Conservation (phyloP, 306 rosid genomes). For the Inga laurina region DNA sequence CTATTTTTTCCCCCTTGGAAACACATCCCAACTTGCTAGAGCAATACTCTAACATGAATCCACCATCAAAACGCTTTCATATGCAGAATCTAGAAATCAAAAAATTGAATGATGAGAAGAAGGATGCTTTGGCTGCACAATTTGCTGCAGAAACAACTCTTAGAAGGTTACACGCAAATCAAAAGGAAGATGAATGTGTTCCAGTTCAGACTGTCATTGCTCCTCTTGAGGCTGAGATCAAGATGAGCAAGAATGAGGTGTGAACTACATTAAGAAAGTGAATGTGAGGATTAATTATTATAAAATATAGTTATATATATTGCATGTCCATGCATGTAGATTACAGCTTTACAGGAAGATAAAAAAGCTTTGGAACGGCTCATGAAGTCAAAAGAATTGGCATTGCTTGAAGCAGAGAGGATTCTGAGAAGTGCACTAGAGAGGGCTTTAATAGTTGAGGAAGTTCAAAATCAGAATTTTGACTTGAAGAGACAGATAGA, state of each 20-base stretch:
- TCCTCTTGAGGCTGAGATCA: slow-evolving; percentile 88
- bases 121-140: slow-evolving; percentile 77
- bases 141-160: slow-evolving; percentile 91
- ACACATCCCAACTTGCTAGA: not conserved
- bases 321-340: slow-evolving; percentile 45
- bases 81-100: slow-evolving; percentile 80
- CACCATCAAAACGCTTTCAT: slow-evolving; percentile 23
- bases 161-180: slow-evolving; percentile 71
- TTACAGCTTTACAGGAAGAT: slow-evolving; percentile 74
- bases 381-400: slow-evolving; percentile 74
- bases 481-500: slow-evolving; percentile 92
- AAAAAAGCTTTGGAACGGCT: slow-evolving; percentile 81
- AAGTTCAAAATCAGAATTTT: slow-evolving; percentile 81
- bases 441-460: slow-evolving; percentile 80
- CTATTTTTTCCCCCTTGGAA: slow-evolving; percentile 1
- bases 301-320: not conserved
- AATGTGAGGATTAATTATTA: not conserved
- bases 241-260: slow-evolving; percentile 79
- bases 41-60: slow-evolving; percentile 21
- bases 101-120: slow-evolving; percentile 71
- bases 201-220: slow-evolving; percentile 61
- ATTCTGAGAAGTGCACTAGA: slow-evolving; percentile 72
- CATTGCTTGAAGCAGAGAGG: slow-evolving; percentile 84
- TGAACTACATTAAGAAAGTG: not conserved
- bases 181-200: slow-evolving; percentile 62